phyloP scores from a whole-genome alignment of 768 basidiomycete species.

The Lactarius hatsudake region DNA sequence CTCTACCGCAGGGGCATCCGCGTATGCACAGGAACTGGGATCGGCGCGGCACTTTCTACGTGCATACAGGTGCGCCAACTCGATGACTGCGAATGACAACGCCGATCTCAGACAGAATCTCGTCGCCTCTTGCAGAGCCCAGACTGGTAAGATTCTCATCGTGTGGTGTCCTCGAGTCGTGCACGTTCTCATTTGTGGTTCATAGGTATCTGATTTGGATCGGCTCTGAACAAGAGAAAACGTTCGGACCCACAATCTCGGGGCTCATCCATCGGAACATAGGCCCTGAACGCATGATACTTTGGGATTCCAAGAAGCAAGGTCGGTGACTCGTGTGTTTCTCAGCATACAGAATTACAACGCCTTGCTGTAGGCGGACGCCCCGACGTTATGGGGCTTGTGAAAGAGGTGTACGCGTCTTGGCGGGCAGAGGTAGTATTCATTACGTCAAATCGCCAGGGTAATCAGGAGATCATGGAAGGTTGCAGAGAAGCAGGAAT shows the following conservation, averaged over 20 bases:
- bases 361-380: constrained; percentile 47
- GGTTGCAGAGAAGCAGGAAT: constrained; percentile 70
- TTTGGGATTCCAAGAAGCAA: constrained; percentile 76
- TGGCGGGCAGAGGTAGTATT: constrained; percentile 82
- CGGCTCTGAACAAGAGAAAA: constrained; percentile 82
- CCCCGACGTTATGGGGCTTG: constrained; percentile 73
- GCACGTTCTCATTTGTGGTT: background rate
- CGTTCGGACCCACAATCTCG: constrained; percentile 77
- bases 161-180: constrained; percentile 5
- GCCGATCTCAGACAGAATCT: background rate
- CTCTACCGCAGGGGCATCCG: constrained; percentile 80
- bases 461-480: constrained; percentile 76
- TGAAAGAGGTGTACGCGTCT: constrained; percentile 62
- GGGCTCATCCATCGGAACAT: constrained; percentile 69
- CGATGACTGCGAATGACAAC: background rate
- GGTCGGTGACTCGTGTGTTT: constrained; percentile 6
- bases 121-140: constrained; percentile 54
- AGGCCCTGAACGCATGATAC: constrained; percentile 65
- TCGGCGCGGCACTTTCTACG: constrained; percentile 76
- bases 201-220: constrained; percentile 79
- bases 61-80: constrained; percentile 24
- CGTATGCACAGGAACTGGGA: constrained; percentile 79
- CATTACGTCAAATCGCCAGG: constrained; percentile 80
- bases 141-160: constrained; percentile 51
- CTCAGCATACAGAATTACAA: background rate